Percentiles rank a stretch among this genome's conserved stretches.
Conservation (phyloP, 805 yeast genomes). For the Wickerhamiella azymoides region DNA sequence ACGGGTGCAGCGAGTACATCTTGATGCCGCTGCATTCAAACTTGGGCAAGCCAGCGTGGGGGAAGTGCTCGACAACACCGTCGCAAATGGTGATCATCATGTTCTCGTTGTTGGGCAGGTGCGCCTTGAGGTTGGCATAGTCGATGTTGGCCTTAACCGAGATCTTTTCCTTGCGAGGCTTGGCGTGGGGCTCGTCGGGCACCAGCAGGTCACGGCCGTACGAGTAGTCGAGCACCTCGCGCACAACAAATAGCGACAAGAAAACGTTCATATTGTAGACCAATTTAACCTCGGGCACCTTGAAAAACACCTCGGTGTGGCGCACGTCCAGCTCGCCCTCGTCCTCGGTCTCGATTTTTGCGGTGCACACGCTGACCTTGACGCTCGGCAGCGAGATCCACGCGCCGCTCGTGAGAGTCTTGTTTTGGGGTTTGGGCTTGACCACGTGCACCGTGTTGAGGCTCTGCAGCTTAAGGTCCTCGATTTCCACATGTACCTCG, state of each 20-base stretch:
- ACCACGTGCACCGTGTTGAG: conserved; percentile 10
- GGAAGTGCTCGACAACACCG: conserved; percentile 22
- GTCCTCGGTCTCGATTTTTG: too few species aligned
- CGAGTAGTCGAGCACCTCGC: conserved; percentile 18
- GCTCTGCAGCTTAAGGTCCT: conserved; percentile 12
- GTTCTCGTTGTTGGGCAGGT: conserved; percentile 36
- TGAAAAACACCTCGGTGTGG: conserved; percentile 1
- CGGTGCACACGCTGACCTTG: conserved; percentile 7
- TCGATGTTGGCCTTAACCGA: conserved; percentile 23
- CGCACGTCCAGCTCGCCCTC: background rate
- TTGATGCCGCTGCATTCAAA: conserved; percentile 29
- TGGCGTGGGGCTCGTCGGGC: background rate
- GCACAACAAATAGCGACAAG: conserved; percentile 17
- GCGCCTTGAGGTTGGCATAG: conserved; percentile 24
- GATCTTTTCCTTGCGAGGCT: conserved; percentile 2
- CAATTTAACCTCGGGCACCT: conserved; percentile 14
- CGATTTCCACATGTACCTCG: conserved; percentile 6
- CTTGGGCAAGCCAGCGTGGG: conserved; percentile 24
- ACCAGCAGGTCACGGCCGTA: conserved; percentile 10
- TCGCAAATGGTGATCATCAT: conserved; percentile 31
- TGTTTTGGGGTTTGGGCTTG: background rate
- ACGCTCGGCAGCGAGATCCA: conserved; percentile 10
- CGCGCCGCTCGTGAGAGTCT: background rate
- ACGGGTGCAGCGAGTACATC: conserved; percentile 38
- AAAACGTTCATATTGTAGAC: conserved; percentile 18